Percentiles rank a stretch among this genome's conserved stretches.
phyloP scores from a whole-genome alignment of 495 filamentous ascomycete genomes.

The Articulospora tetracladia region DNA sequence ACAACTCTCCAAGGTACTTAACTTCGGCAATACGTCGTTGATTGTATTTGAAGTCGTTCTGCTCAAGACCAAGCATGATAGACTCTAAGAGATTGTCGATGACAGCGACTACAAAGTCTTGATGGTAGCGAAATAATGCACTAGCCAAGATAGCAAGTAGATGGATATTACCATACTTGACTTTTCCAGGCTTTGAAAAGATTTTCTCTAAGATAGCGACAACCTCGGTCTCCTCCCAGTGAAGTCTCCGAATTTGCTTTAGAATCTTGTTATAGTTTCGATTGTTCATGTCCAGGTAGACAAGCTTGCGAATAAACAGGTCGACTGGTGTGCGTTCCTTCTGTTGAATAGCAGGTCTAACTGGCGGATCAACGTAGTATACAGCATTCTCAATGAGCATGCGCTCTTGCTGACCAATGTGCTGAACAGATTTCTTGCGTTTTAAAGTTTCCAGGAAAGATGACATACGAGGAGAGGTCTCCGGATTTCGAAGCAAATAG shows the following conservation, averaged over 20 bases:
- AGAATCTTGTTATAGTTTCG: constrained; percentile 89
- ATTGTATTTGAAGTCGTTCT: constrained; percentile 97
- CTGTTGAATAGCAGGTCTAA: constrained; percentile 89
- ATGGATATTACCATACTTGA: constrained; percentile 97
- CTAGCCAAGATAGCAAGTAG: constrained; percentile 89
- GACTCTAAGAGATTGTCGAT: constrained; percentile 90
- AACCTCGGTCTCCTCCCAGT: constrained; percentile 93
- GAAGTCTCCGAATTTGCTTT: constrained; percentile 88
- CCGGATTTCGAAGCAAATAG: constrained; percentile 89
- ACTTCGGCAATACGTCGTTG: constrained; percentile 93
- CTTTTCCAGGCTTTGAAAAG: constrained; percentile 92
- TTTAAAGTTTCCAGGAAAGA: constrained; percentile 93
- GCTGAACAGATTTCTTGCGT: constrained; percentile 92
- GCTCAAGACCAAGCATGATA: constrained; percentile 83
- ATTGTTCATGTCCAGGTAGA: constrained; percentile 92
- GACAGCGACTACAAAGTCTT: constrained; percentile 80
- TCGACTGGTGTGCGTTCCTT: constrained; percentile 94
- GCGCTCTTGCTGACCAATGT: constrained; percentile 90
- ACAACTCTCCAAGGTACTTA: constrained; percentile 95
- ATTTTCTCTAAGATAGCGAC: constrained; percentile 83
- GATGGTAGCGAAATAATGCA: constrained; percentile 85
- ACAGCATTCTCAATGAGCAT: constrained; percentile 99
- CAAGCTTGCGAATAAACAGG: constrained; percentile 83
- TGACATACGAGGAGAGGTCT: constrained; percentile 87
- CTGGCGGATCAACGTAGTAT: constrained; percentile 95